Percentiles rank a stretch among this genome's conserved stretches.
Conservation (phyloP, 495 filamentous ascomycete species). For the Aspergillus sparsus region DNA sequence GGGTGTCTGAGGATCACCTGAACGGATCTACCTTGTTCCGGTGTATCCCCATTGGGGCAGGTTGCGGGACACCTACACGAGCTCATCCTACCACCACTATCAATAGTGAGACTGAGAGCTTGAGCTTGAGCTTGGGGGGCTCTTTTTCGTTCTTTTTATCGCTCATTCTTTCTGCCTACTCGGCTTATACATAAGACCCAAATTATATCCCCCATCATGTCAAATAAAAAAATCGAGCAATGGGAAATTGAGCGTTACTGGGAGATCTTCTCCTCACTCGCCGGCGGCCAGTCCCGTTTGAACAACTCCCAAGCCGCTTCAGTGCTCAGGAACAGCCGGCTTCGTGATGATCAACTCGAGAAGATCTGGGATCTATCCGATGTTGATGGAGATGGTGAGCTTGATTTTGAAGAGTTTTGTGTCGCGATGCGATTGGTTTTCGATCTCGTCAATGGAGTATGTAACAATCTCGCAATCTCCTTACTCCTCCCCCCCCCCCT, state of each 20-base stretch:
- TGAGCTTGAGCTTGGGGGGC: conserved; percentile 15
- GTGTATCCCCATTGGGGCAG: conserved; percentile 17
- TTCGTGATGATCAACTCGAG: conserved; percentile 93
- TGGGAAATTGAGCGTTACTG: conserved; percentile 97
- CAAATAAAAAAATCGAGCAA: conserved; percentile 82
- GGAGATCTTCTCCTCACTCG: conserved; percentile 92
- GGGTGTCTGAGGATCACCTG: not conserved
- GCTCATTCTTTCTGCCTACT: not conserved
- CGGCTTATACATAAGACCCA: not conserved
- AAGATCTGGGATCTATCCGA: conserved; percentile 97
- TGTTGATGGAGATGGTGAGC: conserved; percentile 91
- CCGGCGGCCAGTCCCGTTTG: conserved; percentile 77
- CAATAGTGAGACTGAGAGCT: conserved; percentile 11
- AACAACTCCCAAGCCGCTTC: conserved; percentile 90
- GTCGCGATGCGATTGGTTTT: conserved; percentile 98
- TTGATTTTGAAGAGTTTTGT: conserved; percentile 99
- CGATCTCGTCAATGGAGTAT: conserved; percentile 91
- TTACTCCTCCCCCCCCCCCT: not conserved
- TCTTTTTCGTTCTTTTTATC: conserved; percentile 5
- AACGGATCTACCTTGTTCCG: conserved; percentile 34
- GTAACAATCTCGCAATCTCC: conserved; percentile 32
- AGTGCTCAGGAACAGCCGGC: conserved; percentile 91
- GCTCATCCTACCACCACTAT: conserved; percentile 13
- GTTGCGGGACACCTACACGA: conserved; percentile 26
- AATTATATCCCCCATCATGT: conserved; percentile 53